Percentiles rank a stretch among this genome's conserved stretches.
Conservation (phyloP, 441 rosid genomes). For the Arabidopsis lyrata region DNA sequence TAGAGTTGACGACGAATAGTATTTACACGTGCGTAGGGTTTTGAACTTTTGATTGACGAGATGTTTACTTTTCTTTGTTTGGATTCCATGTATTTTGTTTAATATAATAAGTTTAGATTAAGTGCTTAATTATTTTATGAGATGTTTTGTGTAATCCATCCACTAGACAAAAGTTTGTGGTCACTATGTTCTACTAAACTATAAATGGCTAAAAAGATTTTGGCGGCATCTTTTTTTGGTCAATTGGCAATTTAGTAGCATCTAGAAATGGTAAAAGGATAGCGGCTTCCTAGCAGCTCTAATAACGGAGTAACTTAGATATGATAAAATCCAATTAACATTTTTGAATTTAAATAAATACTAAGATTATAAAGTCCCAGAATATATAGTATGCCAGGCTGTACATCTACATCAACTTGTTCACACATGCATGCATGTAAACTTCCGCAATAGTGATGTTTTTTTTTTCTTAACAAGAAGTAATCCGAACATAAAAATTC, state of each 20-base stretch:
- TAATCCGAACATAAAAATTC: neutral
- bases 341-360: neutral
- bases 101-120: neutral
- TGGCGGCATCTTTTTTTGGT: conserved; percentile 1
- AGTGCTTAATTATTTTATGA: conserved; percentile 3
- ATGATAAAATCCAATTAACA: neutral
- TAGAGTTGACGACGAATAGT: conserved; percentile 21
- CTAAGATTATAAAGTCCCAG: neutral
- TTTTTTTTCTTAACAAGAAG: neutral
- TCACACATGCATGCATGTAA: conserved; percentile 15
- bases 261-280: neutral
- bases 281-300: neutral
- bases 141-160: conserved; percentile 10
- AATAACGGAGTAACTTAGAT: neutral
- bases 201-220: neutral
- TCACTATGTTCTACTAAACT: conserved; percentile 5
- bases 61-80: conserved; percentile 18
- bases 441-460: neutral
- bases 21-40: conserved; percentile 30
- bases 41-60: conserved; percentile 37
- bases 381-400: neutral
- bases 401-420: neutral
- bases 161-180: conserved; percentile 18
- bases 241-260: neutral
- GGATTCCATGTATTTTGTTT: neutral